Evolutionary conservation across 2,329 filamentous ascomycete genomes (phyloP).

Genomic region (Polytolypa hystricis): DNA sequence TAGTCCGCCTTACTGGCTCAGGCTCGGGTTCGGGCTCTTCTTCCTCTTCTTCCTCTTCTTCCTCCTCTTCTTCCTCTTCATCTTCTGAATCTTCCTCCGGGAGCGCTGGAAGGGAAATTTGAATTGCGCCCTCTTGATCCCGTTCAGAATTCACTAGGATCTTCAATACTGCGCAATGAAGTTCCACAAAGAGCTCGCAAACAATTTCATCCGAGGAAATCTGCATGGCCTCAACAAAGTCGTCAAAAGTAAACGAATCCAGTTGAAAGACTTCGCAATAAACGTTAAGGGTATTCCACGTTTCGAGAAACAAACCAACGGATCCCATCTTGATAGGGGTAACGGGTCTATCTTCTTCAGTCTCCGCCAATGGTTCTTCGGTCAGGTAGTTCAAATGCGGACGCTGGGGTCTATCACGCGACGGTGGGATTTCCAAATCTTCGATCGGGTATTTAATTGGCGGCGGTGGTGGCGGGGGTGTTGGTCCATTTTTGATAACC

Average conservation of each 20-base stretch:
- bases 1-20: constrained; percentile 60
- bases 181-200: constrained; percentile 78
- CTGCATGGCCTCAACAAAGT: constrained; percentile 80
- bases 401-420: constrained; percentile 48
- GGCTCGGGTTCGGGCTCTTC: constrained; percentile 57
- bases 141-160: constrained; percentile 65
- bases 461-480: constrained; percentile 55
- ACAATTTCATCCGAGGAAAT: constrained; percentile 61
- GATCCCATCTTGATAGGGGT: constrained; percentile 65
- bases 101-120: constrained; percentile 66
- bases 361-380: constrained; percentile 46
- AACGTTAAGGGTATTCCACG: constrained; percentile 96
- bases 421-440: constrained; percentile 69
- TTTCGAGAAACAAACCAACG: constrained; percentile 74
- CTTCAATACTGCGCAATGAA: constrained; percentile 85
- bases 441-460: constrained; percentile 92
- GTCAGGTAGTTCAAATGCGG: constrained; percentile 71
- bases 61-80: constrained; percentile 49
- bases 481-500: constrained; percentile 38
- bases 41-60: constrained; percentile 43
- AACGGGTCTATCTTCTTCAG: constrained; percentile 23
- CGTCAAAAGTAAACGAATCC: constrained; percentile 96
- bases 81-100: constrained; percentile 61
- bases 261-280: constrained; percentile 90
- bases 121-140: constrained; percentile 62